Evolutionary conservation across 2,329 filamentous ascomycete species (phyloP).

Genomic region (Xylariaceae sp.): DNA sequence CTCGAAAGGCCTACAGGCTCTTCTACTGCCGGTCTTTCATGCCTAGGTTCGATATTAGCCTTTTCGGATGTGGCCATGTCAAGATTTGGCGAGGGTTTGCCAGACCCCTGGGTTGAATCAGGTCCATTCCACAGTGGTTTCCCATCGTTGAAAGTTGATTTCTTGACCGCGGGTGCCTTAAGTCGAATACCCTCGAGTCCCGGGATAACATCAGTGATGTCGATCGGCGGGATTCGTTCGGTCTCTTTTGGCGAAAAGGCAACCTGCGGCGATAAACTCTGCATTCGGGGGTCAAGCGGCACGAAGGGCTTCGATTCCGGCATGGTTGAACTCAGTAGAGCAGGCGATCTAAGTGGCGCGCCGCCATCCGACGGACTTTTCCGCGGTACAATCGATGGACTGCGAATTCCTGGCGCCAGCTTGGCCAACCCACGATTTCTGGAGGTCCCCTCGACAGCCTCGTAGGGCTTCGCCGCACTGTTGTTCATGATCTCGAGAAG

Average conservation of each 20-base stretch:
- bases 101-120: constrained; percentile 25
- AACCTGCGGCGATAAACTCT: constrained; percentile 33
- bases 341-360: constrained; percentile 22
- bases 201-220: constrained; percentile 53
- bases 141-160: constrained; percentile 44
- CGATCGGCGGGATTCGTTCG: constrained; percentile 44
- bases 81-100: background rate
- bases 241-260: constrained; percentile 24
- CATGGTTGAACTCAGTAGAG: constrained; percentile 28
- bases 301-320: constrained; percentile 36
- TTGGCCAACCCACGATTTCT: constrained; percentile 19
- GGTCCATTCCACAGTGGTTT: constrained; percentile 26
- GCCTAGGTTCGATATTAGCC: constrained; percentile 34
- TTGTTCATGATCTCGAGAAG: constrained; percentile 8
- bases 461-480: background rate
- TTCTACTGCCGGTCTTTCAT: constrained; percentile 43
- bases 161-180: constrained; percentile 49
- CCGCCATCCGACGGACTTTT: constrained; percentile 18
- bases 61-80: background rate
- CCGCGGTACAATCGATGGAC: constrained; percentile 17
- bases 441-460: constrained; percentile 15
- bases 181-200: constrained; percentile 56
- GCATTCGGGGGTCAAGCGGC: constrained; percentile 43
- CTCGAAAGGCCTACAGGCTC: constrained; percentile 52
- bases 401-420: constrained; percentile 16